phyloP scores from a whole-genome alignment of 495 filamentous ascomycete species.

The Lepidopterella palustris region DNA sequence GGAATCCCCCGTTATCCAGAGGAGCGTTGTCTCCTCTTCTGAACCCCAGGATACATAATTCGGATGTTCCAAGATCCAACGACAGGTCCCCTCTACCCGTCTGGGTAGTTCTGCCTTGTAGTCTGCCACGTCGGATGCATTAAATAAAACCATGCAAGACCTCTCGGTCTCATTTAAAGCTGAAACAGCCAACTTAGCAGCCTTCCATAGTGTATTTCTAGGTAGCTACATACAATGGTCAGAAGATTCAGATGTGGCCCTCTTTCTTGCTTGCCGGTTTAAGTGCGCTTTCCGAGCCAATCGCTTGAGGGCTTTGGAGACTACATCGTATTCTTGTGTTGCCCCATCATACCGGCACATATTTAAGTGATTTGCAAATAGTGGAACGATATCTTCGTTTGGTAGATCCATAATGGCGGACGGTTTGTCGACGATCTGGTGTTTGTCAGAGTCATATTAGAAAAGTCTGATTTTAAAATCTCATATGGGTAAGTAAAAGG shows the following conservation, averaged over 20 bases:
- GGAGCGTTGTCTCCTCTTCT: constrained; percentile 9
- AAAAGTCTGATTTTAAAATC: neutral
- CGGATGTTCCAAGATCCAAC: constrained; percentile 21
- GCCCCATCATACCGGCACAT: constrained; percentile 22
- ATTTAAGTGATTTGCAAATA: constrained; percentile 19
- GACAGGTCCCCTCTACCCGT: constrained; percentile 15
- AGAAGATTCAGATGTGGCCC: neutral
- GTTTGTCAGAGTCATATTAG: neutral
- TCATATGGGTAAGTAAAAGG: neutral
- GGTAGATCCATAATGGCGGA: constrained; percentile 18
- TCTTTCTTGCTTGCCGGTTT: constrained; percentile 3
- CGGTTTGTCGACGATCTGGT: constrained; percentile 18
- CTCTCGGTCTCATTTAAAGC: constrained; percentile 13
- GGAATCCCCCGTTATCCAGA: constrained; percentile 25
- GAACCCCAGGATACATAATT: constrained; percentile 13
- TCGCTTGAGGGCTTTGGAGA: constrained; percentile 3
- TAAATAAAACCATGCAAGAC: constrained; percentile 12
- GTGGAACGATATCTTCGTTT: constrained; percentile 14
- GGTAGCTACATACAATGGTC: constrained; percentile 11
- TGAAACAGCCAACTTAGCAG: neutral
- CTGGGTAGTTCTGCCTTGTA: constrained; percentile 10
- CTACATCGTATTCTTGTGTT: constrained; percentile 6
- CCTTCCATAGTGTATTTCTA: neutral
- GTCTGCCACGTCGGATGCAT: constrained; percentile 12
- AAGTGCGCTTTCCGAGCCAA: constrained; percentile 1